Conservation (phyloP, 2,329 filamentous ascomycete genomes). For the Rutstroemia sp. region DNA sequence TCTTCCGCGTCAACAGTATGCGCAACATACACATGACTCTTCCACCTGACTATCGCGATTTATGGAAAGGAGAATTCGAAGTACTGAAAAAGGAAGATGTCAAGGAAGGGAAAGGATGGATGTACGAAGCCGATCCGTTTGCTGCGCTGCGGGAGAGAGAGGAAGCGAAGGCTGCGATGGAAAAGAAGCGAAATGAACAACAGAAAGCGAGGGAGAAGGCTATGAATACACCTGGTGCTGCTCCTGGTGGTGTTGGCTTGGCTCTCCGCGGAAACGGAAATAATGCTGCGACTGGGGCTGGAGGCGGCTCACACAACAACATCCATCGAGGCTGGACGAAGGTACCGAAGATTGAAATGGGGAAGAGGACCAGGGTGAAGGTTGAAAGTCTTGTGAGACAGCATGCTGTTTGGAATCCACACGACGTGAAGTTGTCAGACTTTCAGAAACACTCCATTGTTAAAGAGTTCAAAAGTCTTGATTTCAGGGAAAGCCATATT, state of each 20-base stretch:
- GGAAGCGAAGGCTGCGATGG: slow-evolving; percentile 64
- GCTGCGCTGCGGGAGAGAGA: slow-evolving; percentile 71
- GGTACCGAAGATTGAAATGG: slow-evolving; percentile 90
- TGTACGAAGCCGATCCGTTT: slow-evolving; percentile 96
- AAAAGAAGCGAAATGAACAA: slow-evolving; percentile 71
- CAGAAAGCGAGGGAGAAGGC: slow-evolving; percentile 63
- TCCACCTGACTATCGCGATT: slow-evolving; percentile 77
- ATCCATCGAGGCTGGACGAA: slow-evolving; percentile 68
- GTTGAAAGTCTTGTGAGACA: slow-evolving; percentile 74
- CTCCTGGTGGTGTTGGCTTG: slow-evolving; percentile 38
- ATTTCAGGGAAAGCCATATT: slow-evolving; percentile 83
- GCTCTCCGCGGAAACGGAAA: slow-evolving; percentile 41
- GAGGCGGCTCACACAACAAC: slow-evolving; percentile 28
- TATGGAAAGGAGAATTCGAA: slow-evolving; percentile 87
- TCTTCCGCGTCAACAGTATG: slow-evolving; percentile 91
- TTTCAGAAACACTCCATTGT: slow-evolving; percentile 52
- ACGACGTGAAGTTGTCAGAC: slow-evolving; percentile 58
- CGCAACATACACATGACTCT: slow-evolving; percentile 93
- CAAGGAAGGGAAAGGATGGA: slow-evolving; percentile 72
- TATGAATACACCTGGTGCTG: slow-evolving; percentile 47
- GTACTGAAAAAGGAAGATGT: slow-evolving; percentile 74
- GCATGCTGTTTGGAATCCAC: slow-evolving; percentile 80
- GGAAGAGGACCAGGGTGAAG: slow-evolving; percentile 67
- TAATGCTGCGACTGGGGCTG: slow-evolving; percentile 22
- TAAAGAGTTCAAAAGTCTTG: slow-evolving; percentile 68